These are phyloP conservation scores for Leptographium procerum DNA, from an alignment of 2,329 filamentous ascomycete genomes.

Conservation along the genomic window DNA sequence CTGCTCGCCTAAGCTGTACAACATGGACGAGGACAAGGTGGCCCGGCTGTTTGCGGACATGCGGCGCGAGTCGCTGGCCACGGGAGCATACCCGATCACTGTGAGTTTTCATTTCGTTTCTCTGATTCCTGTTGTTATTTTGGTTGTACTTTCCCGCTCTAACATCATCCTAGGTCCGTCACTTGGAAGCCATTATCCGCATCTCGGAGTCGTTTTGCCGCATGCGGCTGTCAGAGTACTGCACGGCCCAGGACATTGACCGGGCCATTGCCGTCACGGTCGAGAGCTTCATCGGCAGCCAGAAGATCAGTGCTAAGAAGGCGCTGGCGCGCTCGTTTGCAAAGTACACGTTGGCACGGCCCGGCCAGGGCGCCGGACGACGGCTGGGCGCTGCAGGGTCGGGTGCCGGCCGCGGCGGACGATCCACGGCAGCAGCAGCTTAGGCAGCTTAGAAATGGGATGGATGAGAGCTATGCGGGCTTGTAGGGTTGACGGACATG, in stretches of 20 bases:
- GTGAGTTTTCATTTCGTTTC: slow-evolving; percentile 41
- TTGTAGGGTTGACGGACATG: too few relatives aligned
- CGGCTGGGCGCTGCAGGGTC: slow-evolving; percentile 9
- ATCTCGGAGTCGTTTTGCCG: slow-evolving; percentile 91
- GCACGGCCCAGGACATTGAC: slow-evolving; percentile 80
- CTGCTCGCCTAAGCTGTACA: slow-evolving; percentile 83
- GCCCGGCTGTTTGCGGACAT: slow-evolving; percentile 91
- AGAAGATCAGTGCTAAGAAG: slow-evolving; percentile 97
- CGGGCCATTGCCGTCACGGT: slow-evolving; percentile 94
- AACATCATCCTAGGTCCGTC: slow-evolving; percentile 63
- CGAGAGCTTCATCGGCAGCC: slow-evolving; percentile 88
- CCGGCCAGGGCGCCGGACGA: slow-evolving; percentile 23
- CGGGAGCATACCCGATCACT: slow-evolving; percentile 94
- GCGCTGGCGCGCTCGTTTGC: slow-evolving; percentile 87
- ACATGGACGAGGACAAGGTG: slow-evolving; percentile 97
- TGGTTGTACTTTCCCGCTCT: background rate
- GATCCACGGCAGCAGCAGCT: slow-evolving; percentile 2
- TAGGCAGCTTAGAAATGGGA: slow-evolving; percentile 3
- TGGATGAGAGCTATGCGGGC: too few relatives aligned
- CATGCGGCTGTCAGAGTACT: slow-evolving; percentile 97
- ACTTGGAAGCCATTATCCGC: slow-evolving; percentile 94
- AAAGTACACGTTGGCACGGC: slow-evolving; percentile 65
- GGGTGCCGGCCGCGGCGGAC: background rate
- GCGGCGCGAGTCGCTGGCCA: slow-evolving; percentile 83
- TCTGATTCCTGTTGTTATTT: background rate